phyloP scores from a whole-genome alignment of 345 rosid genomes.

The Arabidopsis thaliana region TAIR10.1 NC_003076.8:26627001-26627500 shows the following conservation, averaged over 20 bases:
- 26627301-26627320: no score
- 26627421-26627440: conserved; percentile 16
- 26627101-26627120: conserved; percentile 1
- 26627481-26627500: not conserved
- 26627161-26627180: not conserved
- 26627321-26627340: no score
- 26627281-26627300: not conserved
- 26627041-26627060: not conserved
- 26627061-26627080: conserved; percentile 35
- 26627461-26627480: not conserved
- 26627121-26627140: conserved; percentile 1
- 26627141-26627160: not conserved
- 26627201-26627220: not conserved
- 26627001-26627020: conserved; percentile 10
- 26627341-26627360: conserved; percentile 17
- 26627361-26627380: conserved; percentile 1
- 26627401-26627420: no score
- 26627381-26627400: not conserved
- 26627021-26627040: not conserved
- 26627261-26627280: not conserved
- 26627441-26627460: conserved; percentile 1
- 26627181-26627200: conserved; percentile 18
- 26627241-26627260: conserved; percentile 7
- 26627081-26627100: conserved; percentile 13
- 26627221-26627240: conserved; percentile 38